A percentile compares a stretch with the other conserved stretches of the same genome.
These are phyloP conservation scores for Melaleuca alternifolia DNA, from an alignment of 345 rosid species.

Conservation along the genomic window DNA sequence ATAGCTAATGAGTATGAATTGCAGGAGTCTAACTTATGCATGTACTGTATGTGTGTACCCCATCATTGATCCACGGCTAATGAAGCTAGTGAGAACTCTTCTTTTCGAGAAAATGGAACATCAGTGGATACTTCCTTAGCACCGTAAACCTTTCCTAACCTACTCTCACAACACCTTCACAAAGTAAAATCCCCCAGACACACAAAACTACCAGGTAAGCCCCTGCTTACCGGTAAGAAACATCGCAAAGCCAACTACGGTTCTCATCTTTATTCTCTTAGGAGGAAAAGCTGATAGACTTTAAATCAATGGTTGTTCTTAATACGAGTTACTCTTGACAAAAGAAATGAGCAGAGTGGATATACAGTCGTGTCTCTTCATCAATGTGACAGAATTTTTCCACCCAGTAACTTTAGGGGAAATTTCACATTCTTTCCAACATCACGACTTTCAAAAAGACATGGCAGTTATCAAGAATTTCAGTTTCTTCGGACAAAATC, in stretches of 20 bases:
- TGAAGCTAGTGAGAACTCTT: not conserved
- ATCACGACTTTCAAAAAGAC: not conserved
- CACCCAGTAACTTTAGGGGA: not conserved
- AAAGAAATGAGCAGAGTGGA: not conserved
- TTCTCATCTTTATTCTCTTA: not conserved
- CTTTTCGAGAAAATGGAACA: not conserved
- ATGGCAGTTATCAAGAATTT: not conserved
- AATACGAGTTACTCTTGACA: not conserved
- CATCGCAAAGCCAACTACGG: not conserved
- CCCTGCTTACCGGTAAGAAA: not conserved
- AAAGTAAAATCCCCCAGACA: not conserved
- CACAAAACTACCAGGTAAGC: not conserved
- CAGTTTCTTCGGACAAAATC: too few species aligned
- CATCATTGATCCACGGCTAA: not conserved
- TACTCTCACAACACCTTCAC: not conserved
- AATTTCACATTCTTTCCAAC: not conserved
- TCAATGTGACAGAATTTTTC: not conserved
- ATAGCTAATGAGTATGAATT: too few species aligned
- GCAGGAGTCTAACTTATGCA: not conserved
- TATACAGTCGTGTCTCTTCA: not conserved
- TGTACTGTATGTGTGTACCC: accelerated
- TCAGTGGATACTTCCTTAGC: not conserved
- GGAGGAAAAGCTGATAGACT: not conserved
- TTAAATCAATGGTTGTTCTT: not conserved
- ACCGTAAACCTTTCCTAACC: not conserved